Evolutionary conservation across 805 yeast species (phyloP).

Genomic region (Yarrowia sp.): DNA sequence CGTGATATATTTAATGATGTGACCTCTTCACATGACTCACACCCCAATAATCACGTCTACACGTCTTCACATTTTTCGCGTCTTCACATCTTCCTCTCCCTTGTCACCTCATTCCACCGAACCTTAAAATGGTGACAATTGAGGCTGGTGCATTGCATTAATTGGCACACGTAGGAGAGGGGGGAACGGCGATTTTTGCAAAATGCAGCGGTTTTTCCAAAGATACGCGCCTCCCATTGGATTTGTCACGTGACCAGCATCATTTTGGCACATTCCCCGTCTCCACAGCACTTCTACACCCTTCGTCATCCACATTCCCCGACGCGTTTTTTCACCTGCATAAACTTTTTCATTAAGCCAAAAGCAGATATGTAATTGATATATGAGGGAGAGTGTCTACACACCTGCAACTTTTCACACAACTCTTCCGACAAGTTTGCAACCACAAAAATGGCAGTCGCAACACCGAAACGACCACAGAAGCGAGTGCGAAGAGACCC

Average conservation of each 20-base stretch:
- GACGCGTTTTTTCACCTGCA: slow-evolving; percentile 17
- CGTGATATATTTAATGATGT: too few species aligned
- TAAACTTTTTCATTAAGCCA: slow-evolving; percentile 10
- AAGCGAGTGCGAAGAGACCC: slow-evolving; percentile 36
- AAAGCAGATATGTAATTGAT: slow-evolving; percentile 29
- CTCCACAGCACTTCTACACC: neutral
- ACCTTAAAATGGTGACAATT: slow-evolving; percentile 7
- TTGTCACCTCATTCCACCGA: neutral
- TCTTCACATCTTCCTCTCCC: too few species aligned
- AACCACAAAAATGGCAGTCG: slow-evolving; percentile 22
- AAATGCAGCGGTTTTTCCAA: too few species aligned
- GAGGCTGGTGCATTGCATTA: slow-evolving; percentile 38
- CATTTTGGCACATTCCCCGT: neutral
- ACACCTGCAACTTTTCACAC: neutral
- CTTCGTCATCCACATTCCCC: neutral
- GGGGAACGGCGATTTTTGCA: too few species aligned
- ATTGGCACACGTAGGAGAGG: slow-evolving; percentile 1
- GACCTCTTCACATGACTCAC: too few species aligned
- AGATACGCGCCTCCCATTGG: too few species aligned
- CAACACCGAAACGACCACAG: slow-evolving; percentile 37
- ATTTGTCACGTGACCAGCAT: neutral
- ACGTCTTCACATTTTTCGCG: too few species aligned
- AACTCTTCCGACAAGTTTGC: too few species aligned
- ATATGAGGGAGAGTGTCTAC: neutral
- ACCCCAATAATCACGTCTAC: too few species aligned